Percentiles rank a stretch among this genome's conserved stretches.
Evolutionary conservation across 805 yeast genomes (phyloP).

Genomic region (Spathaspora girioi): DNA sequence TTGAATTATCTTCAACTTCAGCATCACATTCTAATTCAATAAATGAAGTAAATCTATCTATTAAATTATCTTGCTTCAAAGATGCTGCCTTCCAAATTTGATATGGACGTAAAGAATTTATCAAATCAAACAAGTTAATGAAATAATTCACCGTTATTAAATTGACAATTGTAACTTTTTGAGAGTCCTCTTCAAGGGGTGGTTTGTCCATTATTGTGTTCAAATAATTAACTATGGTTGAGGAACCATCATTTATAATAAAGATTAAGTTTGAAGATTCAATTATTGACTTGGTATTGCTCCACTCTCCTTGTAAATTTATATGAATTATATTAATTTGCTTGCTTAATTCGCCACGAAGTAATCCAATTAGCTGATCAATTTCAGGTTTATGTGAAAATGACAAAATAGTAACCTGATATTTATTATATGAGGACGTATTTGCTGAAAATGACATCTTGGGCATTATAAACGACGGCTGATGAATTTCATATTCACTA

Average conservation of each 20-base stretch:
- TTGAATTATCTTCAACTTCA: background rate
- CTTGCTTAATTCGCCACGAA: conserved; percentile 12
- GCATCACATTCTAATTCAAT: conserved; percentile 20
- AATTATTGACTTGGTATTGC: background rate
- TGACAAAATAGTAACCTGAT: conserved; percentile 22
- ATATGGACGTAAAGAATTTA: conserved; percentile 27
- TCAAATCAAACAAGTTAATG: conserved; percentile 33
- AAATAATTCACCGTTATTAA: conserved; percentile 39
- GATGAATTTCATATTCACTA: conserved; percentile 7
- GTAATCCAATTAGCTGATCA: conserved; percentile 14
- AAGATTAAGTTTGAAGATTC: conserved; percentile 25
- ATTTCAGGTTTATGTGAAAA: conserved; percentile 17
- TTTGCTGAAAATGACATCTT: conserved; percentile 22
- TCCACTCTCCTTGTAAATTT: conserved; percentile 5
- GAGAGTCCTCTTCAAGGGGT: conserved; percentile 9
- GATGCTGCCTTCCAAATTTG: conserved; percentile 40
- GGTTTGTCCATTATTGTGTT: conserved; percentile 9
- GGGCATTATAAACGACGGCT: conserved; percentile 36
- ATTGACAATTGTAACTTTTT: conserved; percentile 34
- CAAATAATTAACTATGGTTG: conserved; percentile 22
- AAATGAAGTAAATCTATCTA: conserved; percentile 23
- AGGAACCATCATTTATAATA: conserved; percentile 37
- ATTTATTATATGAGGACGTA: background rate
- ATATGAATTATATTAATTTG: conserved; percentile 14
- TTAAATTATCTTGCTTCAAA: conserved; percentile 20